A percentile compares a stretch with the other conserved stretches of the same genome.
Conservation (phyloP, 2,329 filamentous ascomycete genomes). For the Juglanconis juglandina region DNA sequence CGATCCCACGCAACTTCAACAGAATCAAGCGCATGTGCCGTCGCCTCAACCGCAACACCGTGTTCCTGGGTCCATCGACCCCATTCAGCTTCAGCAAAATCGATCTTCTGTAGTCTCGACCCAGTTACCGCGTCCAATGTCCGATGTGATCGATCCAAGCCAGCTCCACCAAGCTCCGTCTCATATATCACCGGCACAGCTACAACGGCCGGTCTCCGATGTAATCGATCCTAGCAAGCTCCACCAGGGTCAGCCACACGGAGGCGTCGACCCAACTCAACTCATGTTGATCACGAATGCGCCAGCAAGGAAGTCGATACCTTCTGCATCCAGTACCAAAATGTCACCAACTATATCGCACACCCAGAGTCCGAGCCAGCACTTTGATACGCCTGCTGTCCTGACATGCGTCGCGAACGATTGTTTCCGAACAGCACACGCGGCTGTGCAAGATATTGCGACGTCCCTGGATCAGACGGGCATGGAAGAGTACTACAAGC, state of each 20-base stretch:
- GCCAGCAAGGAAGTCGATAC: constrained; percentile 19
- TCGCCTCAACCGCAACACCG: neutral
- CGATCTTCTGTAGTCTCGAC: neutral
- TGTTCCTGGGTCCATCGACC: neutral
- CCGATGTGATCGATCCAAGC: constrained; percentile 2
- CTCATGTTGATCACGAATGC: constrained; percentile 16
- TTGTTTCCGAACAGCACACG: constrained; percentile 65
- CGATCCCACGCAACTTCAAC: neutral
- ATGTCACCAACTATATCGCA: constrained; percentile 20
- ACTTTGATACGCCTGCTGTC: constrained; percentile 53
- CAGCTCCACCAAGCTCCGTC: neutral
- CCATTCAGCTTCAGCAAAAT: neutral
- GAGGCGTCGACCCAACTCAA: constrained; percentile 15
- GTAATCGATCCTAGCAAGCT: constrained; percentile 4
- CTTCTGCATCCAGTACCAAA: constrained; percentile 26
- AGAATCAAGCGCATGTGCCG: neutral
- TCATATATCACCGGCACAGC: constrained; percentile 2
- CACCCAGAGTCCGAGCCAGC: constrained; percentile 30
- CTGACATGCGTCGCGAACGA: constrained; percentile 73
- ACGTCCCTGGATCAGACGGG: constrained; percentile 46
- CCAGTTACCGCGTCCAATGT: neutral
- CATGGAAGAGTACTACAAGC: constrained; percentile 65
- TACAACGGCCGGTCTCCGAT: neutral
- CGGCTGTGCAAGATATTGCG: constrained; percentile 47
- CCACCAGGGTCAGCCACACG: neutral